Evolutionary conservation across 345 rosid genomes (phyloP), one percentile per base, ranked within the genome.

Genomic region (Limnanthes douglasii): DNA sequence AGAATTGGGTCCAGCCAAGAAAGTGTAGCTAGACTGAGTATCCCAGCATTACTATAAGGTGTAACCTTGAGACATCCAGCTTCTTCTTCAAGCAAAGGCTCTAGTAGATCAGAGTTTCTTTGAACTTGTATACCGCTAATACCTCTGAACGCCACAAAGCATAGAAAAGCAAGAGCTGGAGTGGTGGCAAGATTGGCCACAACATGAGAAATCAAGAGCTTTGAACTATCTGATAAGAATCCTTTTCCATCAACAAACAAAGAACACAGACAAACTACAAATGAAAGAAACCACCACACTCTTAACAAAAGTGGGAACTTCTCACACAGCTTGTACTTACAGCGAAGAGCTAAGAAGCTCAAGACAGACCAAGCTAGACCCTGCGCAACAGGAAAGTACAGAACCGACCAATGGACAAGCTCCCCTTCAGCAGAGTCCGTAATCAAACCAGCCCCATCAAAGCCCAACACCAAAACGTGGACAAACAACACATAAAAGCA

Each of bases 1-100:
- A 92, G 96, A 53, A 92, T 85, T 13, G 93, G 76, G 54, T 85
- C 83, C 39, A 92, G 63, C 96, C 99, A 92, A 50, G 96, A 92
- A 48, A 92, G 83, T 2, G 94, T 92, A 34, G 54, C 68, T 56
- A 81, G 56, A 53, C 93, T 85, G 53, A 81, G 64, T 15, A 92
- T 45, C 29, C 90, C 74, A 27, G 99, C 99, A 48, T 44, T 59
- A 37, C 59, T 39, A 33, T 92, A 85, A 8, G 93, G 86, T 25
- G 94, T 73, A 23, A 85, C 71, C 66, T 68, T 84, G 28, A 78
- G 83, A 66, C 94, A 78, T 28, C 73, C 74, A 23, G 88, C 67
- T 22, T 84, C 99, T 51, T 92, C 99, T 46, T 85, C 99, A 9
- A 37, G 70, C 69, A 90, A 63, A 32, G 99, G 93, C 61, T 85